These are phyloP conservation scores for Fagus crenata DNA, from an alignment of 306 rosid species.

Conservation along the genomic window DNA sequence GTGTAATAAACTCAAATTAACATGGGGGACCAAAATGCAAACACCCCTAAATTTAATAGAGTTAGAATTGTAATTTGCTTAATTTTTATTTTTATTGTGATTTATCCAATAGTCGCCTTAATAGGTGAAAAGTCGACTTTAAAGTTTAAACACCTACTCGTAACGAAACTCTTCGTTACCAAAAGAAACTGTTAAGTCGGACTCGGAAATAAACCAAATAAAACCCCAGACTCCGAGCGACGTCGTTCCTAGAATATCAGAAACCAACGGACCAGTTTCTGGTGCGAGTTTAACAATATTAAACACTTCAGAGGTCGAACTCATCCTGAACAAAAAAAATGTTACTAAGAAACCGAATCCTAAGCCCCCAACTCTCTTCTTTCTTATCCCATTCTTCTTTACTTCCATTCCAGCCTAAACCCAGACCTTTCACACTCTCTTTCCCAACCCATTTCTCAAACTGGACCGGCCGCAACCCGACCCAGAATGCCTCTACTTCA, in stretches of 20 bases:
- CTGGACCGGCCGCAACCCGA: slow-evolving; percentile 29
- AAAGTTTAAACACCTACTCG: no score
- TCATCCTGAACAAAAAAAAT: slow-evolving; percentile 17
- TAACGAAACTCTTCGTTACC: no score
- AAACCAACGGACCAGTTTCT: background rate
- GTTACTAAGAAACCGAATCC: slow-evolving; percentile 46
- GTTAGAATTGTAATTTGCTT: no score
- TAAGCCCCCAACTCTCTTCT: slow-evolving; percentile 27
- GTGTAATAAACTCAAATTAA: no score
- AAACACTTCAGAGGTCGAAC: no score
- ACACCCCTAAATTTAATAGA: no score
- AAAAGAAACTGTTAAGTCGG: no score
- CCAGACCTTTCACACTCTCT: slow-evolving; percentile 27
- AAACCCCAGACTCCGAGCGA: background rate
- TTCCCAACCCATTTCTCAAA: slow-evolving; percentile 35
- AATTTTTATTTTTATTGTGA: no score
- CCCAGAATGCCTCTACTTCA: background rate
- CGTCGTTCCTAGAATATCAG: background rate
- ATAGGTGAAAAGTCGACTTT: no score
- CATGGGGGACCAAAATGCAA: no score
- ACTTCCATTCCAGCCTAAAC: slow-evolving; percentile 10
- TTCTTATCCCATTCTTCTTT: slow-evolving; percentile 28
- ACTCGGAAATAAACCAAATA: no score
- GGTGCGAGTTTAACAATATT: background rate
- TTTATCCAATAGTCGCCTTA: no score